Evolutionary conservation across 257 asterid species (phyloP).

Genomic region (Lantana camara): DNA sequence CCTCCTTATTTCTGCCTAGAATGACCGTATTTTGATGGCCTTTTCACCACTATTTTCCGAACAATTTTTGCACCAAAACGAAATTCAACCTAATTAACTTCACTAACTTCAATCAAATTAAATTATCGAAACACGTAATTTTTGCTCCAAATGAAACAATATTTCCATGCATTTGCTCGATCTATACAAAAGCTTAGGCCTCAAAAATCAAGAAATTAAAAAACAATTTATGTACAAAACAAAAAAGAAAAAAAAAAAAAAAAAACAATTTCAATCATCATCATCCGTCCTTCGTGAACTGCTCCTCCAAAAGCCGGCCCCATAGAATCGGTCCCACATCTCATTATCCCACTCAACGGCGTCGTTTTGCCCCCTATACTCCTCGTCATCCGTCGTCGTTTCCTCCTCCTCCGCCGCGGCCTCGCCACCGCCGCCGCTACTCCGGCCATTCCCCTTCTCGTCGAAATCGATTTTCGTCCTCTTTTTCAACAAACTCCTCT

Average conservation of each 20-base stretch:
- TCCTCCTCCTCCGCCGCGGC: slow-evolving; percentile 28
- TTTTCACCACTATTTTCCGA: too few species aligned
- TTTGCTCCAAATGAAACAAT: neutral
- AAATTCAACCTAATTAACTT: too few species aligned
- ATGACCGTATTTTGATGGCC: too few species aligned
- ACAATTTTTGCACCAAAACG: too few species aligned
- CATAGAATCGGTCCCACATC: slow-evolving; percentile 49
- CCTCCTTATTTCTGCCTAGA: too few species aligned
- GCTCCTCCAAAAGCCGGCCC: slow-evolving; percentile 62
- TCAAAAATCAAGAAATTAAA: slow-evolving; percentile 4
- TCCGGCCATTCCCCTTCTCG: slow-evolving; percentile 27
- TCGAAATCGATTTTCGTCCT: slow-evolving; percentile 26
- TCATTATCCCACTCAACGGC: slow-evolving; percentile 50
- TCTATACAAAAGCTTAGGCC: slow-evolving; percentile 3
- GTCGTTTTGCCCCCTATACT: slow-evolving; percentile 30
- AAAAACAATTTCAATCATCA: neutral
- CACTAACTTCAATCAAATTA: too few species aligned
- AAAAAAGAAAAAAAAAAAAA: neutral
- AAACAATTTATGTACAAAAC: neutral
- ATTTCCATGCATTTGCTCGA: slow-evolving; percentile 11
- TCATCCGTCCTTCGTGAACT: slow-evolving; percentile 34
- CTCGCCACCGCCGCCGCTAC: slow-evolving; percentile 9
- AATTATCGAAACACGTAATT: too few species aligned
- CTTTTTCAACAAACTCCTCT: slow-evolving; percentile 37
- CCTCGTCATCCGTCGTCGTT: slow-evolving; percentile 35